phyloP scores from a whole-genome alignment of 495 filamentous ascomycete genomes.

The Tuber magnatum region DNA sequence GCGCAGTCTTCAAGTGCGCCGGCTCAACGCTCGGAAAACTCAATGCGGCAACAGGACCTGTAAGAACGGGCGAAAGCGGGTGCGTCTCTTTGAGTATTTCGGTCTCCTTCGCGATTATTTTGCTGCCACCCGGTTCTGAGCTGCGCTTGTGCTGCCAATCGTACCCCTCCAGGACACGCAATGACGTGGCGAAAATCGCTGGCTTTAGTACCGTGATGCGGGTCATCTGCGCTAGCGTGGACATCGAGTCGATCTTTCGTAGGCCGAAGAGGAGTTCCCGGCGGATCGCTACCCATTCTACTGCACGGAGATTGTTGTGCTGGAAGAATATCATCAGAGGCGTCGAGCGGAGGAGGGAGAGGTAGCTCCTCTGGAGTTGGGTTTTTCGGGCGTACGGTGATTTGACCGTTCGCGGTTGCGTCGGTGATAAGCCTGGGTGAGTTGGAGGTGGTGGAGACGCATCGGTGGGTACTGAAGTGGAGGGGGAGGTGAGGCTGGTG shows the following conservation, averaged over 20 bases:
- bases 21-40: slow-evolving; percentile 79
- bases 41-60: slow-evolving; percentile 70
- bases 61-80: slow-evolving; percentile 63
- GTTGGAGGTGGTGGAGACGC: slow-evolving; percentile 9
- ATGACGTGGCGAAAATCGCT: slow-evolving; percentile 76
- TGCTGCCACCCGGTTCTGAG: slow-evolving; percentile 41
- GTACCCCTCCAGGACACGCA: slow-evolving; percentile 82
- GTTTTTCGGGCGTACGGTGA: slow-evolving; percentile 81
- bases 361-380: slow-evolving; percentile 90
- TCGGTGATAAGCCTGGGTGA: slow-evolving; percentile 34
- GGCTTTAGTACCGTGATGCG: slow-evolving; percentile 76
- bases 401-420: slow-evolving; percentile 82
- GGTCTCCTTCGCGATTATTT: slow-evolving; percentile 52
- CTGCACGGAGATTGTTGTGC: slow-evolving; percentile 85
- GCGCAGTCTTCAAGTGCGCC: slow-evolving; percentile 65
- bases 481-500: slow-evolving; percentile 56
- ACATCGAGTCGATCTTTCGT: slow-evolving; percentile 47
- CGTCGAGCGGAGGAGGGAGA: slow-evolving; percentile 79
- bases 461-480: slow-evolving; percentile 50
- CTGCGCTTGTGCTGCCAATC: slow-evolving; percentile 42
- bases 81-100: slow-evolving; percentile 46
- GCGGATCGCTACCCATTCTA: slow-evolving; percentile 79
- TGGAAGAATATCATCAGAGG: slow-evolving; percentile 90
- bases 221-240: slow-evolving; percentile 48
- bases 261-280: slow-evolving; percentile 70